A percentile compares a stretch with the other conserved stretches of the same genome.
phyloP scores from a whole-genome alignment of 805 yeast species.

The Starmerella bacillaris region DNA sequence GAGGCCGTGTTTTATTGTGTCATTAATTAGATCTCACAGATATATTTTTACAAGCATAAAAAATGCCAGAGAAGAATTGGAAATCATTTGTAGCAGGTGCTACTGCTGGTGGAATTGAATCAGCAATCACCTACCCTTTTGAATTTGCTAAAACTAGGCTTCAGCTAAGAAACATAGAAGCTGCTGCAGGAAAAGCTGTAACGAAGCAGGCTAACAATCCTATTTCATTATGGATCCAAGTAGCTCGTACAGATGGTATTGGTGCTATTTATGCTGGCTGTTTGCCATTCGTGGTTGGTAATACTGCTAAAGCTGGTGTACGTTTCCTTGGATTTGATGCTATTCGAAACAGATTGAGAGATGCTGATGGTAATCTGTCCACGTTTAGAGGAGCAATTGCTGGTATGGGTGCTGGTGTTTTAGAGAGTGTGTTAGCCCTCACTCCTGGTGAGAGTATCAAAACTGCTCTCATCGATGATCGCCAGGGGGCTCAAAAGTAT shows the following conservation, averaged over 20 bases:
- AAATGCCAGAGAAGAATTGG: conserved; percentile 16
- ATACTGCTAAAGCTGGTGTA: conserved; percentile 90
- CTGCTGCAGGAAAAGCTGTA: conserved; percentile 1
- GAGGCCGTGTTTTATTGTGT: too few species aligned
- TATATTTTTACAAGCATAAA: neutral
- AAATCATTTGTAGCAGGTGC: conserved; percentile 31
- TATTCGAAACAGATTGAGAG: conserved; percentile 58
- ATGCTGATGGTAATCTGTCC: conserved; percentile 68
- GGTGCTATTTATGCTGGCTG: conserved; percentile 79
- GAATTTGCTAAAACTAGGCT: conserved; percentile 91
- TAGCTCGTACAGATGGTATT: conserved; percentile 63
- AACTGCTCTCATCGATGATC: conserved; percentile 89
- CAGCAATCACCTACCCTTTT: conserved; percentile 81
- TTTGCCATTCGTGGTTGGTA: conserved; percentile 90
- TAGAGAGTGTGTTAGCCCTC: conserved; percentile 82
- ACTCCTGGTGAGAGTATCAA: conserved; percentile 96
- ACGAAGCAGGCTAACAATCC: conserved; percentile 43
- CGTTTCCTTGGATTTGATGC: conserved; percentile 84
- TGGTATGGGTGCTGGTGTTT: conserved; percentile 91
- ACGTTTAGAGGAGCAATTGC: conserved; percentile 88
- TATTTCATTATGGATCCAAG: conserved; percentile 52
- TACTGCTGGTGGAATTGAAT: conserved; percentile 42
- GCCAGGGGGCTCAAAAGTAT: conserved; percentile 52
- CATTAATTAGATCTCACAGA: too few species aligned
- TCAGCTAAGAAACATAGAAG: conserved; percentile 37